These are phyloP conservation scores for Fomitopsis pinicola DNA, from an alignment of 1,284 basidiomycete species.

Conservation along the genomic window DNA sequence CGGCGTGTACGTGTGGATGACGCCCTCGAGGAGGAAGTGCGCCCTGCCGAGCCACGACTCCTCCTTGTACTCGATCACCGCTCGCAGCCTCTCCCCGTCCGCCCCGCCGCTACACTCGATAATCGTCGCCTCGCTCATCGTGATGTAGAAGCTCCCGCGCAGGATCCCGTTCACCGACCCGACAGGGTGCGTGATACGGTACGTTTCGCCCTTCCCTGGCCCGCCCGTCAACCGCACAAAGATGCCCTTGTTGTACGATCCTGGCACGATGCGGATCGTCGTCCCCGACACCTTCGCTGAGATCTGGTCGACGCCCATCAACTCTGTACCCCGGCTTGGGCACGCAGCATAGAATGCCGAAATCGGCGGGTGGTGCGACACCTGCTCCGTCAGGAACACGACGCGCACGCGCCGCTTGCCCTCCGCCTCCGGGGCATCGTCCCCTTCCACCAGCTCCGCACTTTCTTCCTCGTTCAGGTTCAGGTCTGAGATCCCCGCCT, in stretches of 20 bases:
- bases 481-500: conserved; percentile 56
- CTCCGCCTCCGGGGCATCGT: conserved; percentile 17
- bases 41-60: conserved; percentile 95
- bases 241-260: conserved; percentile 84
- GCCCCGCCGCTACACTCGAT: conserved; percentile 78
- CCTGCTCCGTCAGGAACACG: conserved; percentile 76
- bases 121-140: conserved; percentile 75
- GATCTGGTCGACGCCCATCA: conserved; percentile 88
- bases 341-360: conserved; percentile 85
- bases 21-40: conserved; percentile 85
- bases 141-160: conserved; percentile 87
- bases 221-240: conserved; percentile 77
- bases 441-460: conserved; percentile 21
- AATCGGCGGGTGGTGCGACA: conserved; percentile 96
- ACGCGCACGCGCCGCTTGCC: conserved; percentile 48
- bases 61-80: conserved; percentile 94
- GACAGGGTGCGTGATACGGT: conserved; percentile 86
- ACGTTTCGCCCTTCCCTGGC: conserved; percentile 76
- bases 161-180: conserved; percentile 92
- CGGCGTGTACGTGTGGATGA: conserved; percentile 79
- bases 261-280: conserved; percentile 79
- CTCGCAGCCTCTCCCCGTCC: conserved; percentile 58
- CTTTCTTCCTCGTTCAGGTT: conserved; percentile 44
- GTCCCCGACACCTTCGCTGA: conserved; percentile 87
- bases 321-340: conserved; percentile 68